A percentile compares a stretch with the other conserved stretches of the same genome.
Conservation (phyloP, 305 asterid species). For the Solanum hybrid region DNA sequence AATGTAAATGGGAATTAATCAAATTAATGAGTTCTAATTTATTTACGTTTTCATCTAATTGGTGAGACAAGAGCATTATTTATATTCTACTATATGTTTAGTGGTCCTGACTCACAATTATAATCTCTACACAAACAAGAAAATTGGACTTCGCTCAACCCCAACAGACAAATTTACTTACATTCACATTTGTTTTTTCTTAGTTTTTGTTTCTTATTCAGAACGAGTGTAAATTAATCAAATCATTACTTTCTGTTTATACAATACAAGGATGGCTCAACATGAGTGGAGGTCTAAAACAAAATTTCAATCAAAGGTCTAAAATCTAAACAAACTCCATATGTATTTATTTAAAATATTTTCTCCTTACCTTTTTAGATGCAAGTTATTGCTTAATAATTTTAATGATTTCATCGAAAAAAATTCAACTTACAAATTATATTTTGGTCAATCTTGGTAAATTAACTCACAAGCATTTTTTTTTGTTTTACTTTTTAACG, state of each 20-base stretch:
- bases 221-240: no score
- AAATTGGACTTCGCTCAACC: background rate
- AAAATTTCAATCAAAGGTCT: no score
- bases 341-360: no score
- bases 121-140: background rate
- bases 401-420: no score
- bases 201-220: no score
- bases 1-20: background rate
- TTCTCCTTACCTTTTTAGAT: background rate
- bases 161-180: background rate
- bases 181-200: background rate
- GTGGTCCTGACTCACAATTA: background rate
- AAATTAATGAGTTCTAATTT: background rate
- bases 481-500: no score
- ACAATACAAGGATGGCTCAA: background rate
- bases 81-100: background rate
- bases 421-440: background rate
- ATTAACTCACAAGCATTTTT: background rate
- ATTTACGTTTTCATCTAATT: no score
- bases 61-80: no score
- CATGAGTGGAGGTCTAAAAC: background rate
- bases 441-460: background rate
- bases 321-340: no score
- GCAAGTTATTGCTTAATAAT: background rate
- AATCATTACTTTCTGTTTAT: no score